Evolutionary conservation across 805 yeast genomes (phyloP), one percentile per base, ranked within the genome.

Genomic region (Suhomyces kilbournensis): DNA sequence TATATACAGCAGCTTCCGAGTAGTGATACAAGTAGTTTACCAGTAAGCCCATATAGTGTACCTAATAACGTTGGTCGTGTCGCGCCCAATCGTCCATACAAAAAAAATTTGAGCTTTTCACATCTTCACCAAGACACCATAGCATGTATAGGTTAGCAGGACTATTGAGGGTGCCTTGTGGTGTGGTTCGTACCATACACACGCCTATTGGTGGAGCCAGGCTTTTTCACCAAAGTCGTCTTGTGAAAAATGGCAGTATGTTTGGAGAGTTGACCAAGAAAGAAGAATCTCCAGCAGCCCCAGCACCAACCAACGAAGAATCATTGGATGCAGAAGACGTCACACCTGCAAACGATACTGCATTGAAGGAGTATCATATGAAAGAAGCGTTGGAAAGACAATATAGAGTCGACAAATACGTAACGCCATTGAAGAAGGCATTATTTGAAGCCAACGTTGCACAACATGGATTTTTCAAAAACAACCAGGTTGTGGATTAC

Each of bases 391-490:
- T 57, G 52, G 54, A 61, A 59, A 65, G 55, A 77, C 90, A 62
- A 71, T 76, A 66, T 46, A 57, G 59, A 52, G 68, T 80, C 15
- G 84, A 88, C 8, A 79, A 82, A 45, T 81, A 82, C 50, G 68
- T 91, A 14, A 77, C 90, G 4, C 93, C 96, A 9, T 73, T 90
- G 55, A 91, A 90, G 67, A 78, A 77, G 56, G 70, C 77, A 59
- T 71, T 92, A 3, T 91, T 88, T 63, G 70, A 78, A 25, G 71
- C 75, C 43, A 87, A 83, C 60, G 88, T 89, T 48, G 65, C 71
- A 7, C 61, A 77, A 55, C 79, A 88, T 66, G 88, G 88, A 46
- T 86, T 85, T 62, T 92, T 80, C 77, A 85, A 84, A 60, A 86
- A 84, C 63, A 73, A 80, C 56, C 81, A 83, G 53, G 60, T 76